Conservation (phyloP, 2,329 filamentous ascomycete species). For the Colletotrichum costaricense region DNA sequence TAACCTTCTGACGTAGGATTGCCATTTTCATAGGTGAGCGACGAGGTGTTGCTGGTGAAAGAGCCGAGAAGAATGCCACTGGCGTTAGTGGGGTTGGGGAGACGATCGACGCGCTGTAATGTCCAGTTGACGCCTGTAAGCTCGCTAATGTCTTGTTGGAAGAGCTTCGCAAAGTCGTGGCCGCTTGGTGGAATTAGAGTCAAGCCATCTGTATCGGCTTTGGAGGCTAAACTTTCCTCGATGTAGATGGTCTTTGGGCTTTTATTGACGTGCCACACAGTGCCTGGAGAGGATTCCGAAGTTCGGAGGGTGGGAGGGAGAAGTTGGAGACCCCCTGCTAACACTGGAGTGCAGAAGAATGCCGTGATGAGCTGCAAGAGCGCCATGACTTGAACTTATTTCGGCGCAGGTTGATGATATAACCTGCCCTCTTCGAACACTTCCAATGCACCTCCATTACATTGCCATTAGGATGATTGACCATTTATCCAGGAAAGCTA, state of each 20-base stretch:
- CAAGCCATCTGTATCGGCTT: conserved; percentile 55
- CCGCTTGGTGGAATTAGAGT: conserved; percentile 63
- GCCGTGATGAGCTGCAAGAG: background rate
- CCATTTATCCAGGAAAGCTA: background rate
- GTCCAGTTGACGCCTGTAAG: conserved; percentile 54
- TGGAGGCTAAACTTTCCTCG: conserved; percentile 48
- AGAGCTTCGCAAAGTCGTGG: conserved; percentile 59
- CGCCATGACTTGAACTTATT: background rate
- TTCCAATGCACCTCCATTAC: background rate
- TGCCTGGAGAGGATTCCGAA: background rate
- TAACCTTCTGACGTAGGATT: conserved; percentile 61
- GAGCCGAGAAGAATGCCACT: conserved; percentile 56
- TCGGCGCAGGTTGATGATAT: background rate
- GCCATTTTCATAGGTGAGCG: conserved; percentile 59
- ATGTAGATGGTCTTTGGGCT: conserved; percentile 52
- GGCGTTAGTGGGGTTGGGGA: conserved; percentile 41
- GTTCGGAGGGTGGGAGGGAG: conserved; percentile 12
- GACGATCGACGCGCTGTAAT: conserved; percentile 48
- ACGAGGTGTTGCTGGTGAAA: conserved; percentile 39
- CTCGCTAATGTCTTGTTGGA: conserved; percentile 55
- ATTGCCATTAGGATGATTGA: background rate
- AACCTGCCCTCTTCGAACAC: background rate
- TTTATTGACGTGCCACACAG: background rate
- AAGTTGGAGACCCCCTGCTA: conserved; percentile 17
- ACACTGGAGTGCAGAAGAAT: background rate